Conservation (phyloP, 2,329 filamentous ascomycete genomes). For the Trichophyton equinum region DNA sequence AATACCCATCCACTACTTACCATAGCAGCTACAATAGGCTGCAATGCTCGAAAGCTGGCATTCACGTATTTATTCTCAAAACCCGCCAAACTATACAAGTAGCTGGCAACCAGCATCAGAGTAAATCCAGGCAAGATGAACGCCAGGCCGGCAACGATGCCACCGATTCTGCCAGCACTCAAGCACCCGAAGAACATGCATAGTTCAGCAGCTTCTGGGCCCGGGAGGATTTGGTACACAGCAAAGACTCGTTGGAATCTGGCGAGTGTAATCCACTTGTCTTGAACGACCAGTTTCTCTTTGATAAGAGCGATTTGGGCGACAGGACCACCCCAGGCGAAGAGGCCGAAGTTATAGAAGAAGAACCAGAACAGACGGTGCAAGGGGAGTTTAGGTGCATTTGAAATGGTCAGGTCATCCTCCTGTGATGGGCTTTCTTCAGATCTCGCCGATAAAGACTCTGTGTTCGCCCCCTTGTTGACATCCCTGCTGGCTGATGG, state of each 20-base stretch:
- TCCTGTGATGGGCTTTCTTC: too few relatives aligned
- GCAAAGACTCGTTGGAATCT: neutral
- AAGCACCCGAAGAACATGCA: conserved; percentile 3
- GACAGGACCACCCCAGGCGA: conserved; percentile 1
- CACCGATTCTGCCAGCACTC: neutral
- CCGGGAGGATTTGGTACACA: neutral
- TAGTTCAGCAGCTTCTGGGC: neutral
- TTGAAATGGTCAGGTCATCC: too few relatives aligned
- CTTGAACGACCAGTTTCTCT: neutral
- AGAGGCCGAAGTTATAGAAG: conserved; percentile 3
- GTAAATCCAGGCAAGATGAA: neutral
- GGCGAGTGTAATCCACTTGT: neutral
- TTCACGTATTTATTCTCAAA: conserved; percentile 3
- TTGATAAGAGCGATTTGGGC: conserved; percentile 3
- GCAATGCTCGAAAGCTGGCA: neutral
- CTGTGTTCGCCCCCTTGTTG: too few relatives aligned
- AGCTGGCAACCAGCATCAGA: neutral
- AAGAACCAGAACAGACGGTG: conserved; percentile 1
- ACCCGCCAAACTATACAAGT: neutral
- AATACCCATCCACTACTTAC: neutral
- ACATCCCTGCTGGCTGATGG: too few relatives aligned
- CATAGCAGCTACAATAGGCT: neutral
- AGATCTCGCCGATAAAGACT: too few relatives aligned
- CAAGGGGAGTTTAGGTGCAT: too few relatives aligned
- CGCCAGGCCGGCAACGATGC: neutral